Evolutionary conservation across 148 eudicot species (phyloP), one percentile per base, ranked within the genome.

Genomic region (Cornus controversa): DNA sequence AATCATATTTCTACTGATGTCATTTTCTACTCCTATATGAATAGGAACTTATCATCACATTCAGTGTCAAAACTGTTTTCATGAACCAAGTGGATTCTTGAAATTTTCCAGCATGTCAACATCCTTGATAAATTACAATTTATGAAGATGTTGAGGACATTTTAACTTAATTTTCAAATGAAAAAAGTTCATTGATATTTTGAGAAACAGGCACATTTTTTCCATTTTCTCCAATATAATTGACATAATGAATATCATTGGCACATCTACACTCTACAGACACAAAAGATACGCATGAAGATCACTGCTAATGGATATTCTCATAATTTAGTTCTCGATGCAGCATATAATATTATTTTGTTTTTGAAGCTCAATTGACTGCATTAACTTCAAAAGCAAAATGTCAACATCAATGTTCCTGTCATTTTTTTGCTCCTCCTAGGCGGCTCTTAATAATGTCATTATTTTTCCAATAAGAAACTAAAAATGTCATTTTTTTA

Each of bases 1-100:
- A 8, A 14, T 73, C 22, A 10, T 34, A 31, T 13, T 57, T 37
- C 24, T 6, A 60, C 2, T 15, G 24, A 20, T 22, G 3, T 16
- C 9, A 14, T 13, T 37, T 74, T 74, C 58, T 13, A 29, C 64
- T 37, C 15, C 58, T 63, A 26, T 24, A 5, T 36, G 15, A 25
- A 74, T 63, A 14, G 10, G 15, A 58, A 25, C 22, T 45, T 23
- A 23, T 24, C 14, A 74, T 37, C 26, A 25, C 31, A 25, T 37
- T 73, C 76, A n/a, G 22, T 3, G 57, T 50, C 27, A 64, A 40
- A 74, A 22, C 67, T 40, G 36, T 40, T 64, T 36, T 69, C 58
- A 37, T 7, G 15, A 40, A 37, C 15, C 29, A 25, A 18, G 64
- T 60, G 64, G 64, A 14, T 60, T 60, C 20, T 3, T 4, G 11